Conservation (phyloP, 73 alveolate species). For the Loxodes magnus region DNA sequence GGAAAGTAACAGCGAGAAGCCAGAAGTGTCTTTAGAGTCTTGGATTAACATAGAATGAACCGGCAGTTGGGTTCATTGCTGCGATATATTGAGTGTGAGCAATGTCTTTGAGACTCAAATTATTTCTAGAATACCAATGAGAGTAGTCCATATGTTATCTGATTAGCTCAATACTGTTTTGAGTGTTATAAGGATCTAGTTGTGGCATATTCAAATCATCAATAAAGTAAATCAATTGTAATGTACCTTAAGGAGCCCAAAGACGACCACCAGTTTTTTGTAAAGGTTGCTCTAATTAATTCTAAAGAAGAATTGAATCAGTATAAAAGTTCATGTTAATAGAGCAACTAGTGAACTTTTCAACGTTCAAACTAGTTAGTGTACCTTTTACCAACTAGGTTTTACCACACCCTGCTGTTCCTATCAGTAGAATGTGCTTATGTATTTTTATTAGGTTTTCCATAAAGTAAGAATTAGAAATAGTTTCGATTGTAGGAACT, state of each 20-base stretch:
- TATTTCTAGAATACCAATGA: constrained; percentile 95
- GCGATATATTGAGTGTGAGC: constrained; percentile 95
- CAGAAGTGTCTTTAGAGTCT: constrained; percentile 99
- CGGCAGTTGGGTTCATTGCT: constrained; percentile 99
- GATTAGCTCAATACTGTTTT: constrained; percentile 95
- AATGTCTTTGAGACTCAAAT: constrained; percentile 95
- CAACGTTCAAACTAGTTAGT: constrained; percentile 81
- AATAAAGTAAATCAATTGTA: constrained; percentile 96
- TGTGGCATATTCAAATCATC: constrained; percentile 99
- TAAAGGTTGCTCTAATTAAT: constrained; percentile 79
- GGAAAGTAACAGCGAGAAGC: constrained; percentile 94
- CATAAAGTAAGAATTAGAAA: constrained; percentile 53
- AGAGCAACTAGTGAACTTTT: constrained; percentile 65
- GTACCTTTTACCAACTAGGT: constrained; percentile 97
- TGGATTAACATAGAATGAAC: constrained; percentile 98
- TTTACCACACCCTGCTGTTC: constrained; percentile 99
- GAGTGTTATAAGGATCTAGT: constrained; percentile 98
- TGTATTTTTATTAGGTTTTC: constrained; percentile 24
- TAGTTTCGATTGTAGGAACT: constrained; percentile 98
- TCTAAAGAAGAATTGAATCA: constrained; percentile 93
- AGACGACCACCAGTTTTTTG: constrained; percentile 96
- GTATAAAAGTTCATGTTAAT: constrained; percentile 99
- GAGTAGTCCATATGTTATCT: constrained; percentile 98
- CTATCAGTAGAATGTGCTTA: constrained; percentile 86
- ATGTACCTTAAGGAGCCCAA: constrained; percentile 99